Percentiles rank a stretch among this genome's conserved stretches.
These are phyloP conservation scores for Boletus patriciae DNA, from an alignment of 768 basidiomycete genomes.

Conservation along the genomic window DNA sequence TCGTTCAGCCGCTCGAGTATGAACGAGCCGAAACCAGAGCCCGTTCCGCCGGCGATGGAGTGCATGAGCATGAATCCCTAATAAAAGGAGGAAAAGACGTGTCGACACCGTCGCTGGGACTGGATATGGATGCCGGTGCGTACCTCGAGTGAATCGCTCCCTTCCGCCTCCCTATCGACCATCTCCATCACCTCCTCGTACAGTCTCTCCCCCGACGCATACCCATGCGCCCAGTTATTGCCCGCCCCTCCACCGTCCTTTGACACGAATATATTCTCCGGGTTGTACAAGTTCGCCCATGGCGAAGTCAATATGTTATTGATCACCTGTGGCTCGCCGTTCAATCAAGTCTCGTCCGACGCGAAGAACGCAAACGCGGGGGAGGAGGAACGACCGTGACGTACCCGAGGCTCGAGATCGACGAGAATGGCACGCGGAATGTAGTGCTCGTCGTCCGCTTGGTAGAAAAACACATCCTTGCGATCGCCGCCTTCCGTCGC, in stretches of 20 bases:
- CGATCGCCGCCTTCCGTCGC: slow-evolving; percentile 93
- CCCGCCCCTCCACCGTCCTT: slow-evolving; percentile 99
- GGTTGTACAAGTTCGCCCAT: slow-evolving; percentile 88
- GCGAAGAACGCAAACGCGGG: not conserved
- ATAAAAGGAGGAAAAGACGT: not conserved
- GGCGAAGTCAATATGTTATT: slow-evolving; percentile 90
- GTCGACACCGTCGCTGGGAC: not conserved
- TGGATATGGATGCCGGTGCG: not conserved
- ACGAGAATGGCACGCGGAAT: slow-evolving; percentile 96
- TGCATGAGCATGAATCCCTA: slow-evolving; percentile 99
- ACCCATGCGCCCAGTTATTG: slow-evolving; percentile 98
- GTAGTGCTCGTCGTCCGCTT: slow-evolving; percentile 99
- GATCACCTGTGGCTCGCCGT: slow-evolving; percentile 67
- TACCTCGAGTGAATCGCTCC: slow-evolving; percentile 96
- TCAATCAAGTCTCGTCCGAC: not conserved
- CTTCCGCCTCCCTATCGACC: slow-evolving; percentile 97
- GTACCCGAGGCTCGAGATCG: slow-evolving; percentile 92
- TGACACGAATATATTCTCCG: slow-evolving; percentile 94
- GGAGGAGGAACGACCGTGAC: slow-evolving; percentile 23
- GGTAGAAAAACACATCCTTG: slow-evolving; percentile 99
- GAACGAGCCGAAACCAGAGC: slow-evolving; percentile 98
- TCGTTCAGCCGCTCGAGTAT: slow-evolving; percentile 95
- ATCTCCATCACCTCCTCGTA: slow-evolving; percentile 99
- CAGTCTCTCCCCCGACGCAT: slow-evolving; percentile 82
- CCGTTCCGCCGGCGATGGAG: slow-evolving; percentile 98